Evolutionary conservation across 2,329 filamentous ascomycete species (phyloP), one percentile per base, ranked within the genome.

Genomic region (Botrytis galanthina): DNA sequence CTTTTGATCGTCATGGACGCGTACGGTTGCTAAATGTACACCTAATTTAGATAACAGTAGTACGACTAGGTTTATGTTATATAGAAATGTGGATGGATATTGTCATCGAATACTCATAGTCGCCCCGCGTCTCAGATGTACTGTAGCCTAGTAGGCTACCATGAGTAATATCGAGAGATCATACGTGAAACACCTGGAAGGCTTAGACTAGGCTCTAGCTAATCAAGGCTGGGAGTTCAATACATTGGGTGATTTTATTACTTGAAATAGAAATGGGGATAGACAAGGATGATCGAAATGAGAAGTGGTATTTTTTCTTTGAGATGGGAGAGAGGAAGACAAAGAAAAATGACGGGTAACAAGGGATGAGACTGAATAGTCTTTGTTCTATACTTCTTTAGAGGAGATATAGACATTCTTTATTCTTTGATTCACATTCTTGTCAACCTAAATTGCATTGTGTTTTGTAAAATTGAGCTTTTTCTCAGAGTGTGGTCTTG

Each of bases 61-160:
- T 8, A 61, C 26, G 22, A 16, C 22, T 39, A 37, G 22, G 12
- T 61, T 7, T n/a, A 37, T 2, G 18, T 62, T 37, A 14, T 26
- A 29, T 2, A 9, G 37, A 63, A 10, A 63, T 16, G 37, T 63
- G 39, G 18, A 39, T 20, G 18, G 37, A 29, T 20, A 12, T 44
- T 22, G 22, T 42, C 37, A 63, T 8, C 4, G 37, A 20, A 42
- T 22, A n/a, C 37, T 37, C 61, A 42, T 44, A 63, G 8, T 63
- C 18, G 39, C 61, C 37, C 46, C 7, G 48, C 26, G 6, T n/a
- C n/a, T 46, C 42, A 64, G 9, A 64, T 64, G 5, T 20, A 39
- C 48, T 67, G 64, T 51, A 67, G 64, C 64, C 64, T 67, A 54
- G 64, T 67, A 54, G 64, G 64, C 64, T 39, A 54, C 32, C 8